Evolutionary conservation across 192 early-diverging fungal species (phyloP).

Genomic region (Coemansia sp.): DNA sequence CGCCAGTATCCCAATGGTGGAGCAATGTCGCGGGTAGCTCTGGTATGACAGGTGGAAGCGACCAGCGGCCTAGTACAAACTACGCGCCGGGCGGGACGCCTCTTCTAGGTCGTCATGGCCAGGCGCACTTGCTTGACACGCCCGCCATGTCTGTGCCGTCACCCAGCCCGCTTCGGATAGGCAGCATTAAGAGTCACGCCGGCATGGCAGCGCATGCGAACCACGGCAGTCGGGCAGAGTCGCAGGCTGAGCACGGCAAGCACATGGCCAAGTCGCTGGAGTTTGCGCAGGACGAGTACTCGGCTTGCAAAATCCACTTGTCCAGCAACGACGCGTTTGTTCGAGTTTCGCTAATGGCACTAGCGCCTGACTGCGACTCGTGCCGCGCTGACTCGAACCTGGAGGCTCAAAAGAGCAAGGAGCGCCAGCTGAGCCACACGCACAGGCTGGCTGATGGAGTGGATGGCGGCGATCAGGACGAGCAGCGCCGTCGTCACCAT

Average conservation of each 20-base stretch:
- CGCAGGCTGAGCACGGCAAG: constrained; percentile 8
- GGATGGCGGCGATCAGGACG: background rate
- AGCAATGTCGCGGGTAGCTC: background rate
- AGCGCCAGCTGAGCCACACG: constrained; percentile 38
- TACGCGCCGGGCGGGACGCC: background rate
- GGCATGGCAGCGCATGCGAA: background rate
- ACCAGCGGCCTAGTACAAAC: background rate
- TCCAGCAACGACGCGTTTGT: constrained; percentile 41
- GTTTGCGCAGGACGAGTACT: constrained; percentile 42
- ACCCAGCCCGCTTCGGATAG: constrained; percentile 7
- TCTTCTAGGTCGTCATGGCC: background rate
- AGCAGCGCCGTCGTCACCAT: constrained; percentile 12
- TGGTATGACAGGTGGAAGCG: background rate
- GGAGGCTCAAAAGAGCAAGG: constrained; percentile 32
- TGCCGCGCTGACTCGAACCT: constrained; percentile 29
- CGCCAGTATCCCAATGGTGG: constrained; percentile 16
- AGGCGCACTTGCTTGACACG: constrained; percentile 1
- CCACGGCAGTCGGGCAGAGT: background rate
- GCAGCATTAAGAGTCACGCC: constrained; percentile 7
- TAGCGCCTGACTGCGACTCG: constrained; percentile 49
- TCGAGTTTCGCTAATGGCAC: constrained; percentile 51
- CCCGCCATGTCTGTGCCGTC: constrained; percentile 2
- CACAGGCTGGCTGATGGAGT: constrained; percentile 13
- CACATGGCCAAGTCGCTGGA: constrained; percentile 21
- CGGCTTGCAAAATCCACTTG: constrained; percentile 42